Evolutionary conservation across 352 stramenopile genomes (phyloP), one percentile per base, ranked within the genome.

Genomic region (Phytophthora megakarya): DNA sequence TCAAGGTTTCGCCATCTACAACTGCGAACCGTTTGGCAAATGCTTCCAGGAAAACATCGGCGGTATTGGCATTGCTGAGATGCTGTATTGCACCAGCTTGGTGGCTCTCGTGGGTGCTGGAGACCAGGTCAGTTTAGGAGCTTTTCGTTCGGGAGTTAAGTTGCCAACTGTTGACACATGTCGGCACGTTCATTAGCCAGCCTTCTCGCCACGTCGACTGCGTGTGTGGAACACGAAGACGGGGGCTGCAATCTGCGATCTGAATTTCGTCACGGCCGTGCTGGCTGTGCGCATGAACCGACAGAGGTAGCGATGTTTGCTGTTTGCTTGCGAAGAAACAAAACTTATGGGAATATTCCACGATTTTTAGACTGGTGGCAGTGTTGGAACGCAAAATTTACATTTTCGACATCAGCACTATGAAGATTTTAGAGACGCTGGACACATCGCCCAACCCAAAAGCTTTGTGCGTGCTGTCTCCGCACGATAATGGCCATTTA

Each of bases 331-430:
- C 47, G 9, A 30, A 26, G 9, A 4, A 13, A 44, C 12, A 12
- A 50, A 18, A 38, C 48, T 69, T n/a, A 64, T 48, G 53, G 11
- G 5, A 19, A 5, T 42, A 40, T 47, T 26, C 33, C 32, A 23
- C 15, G 46, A 8, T 40, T 50, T 38, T 3, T 46, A 89, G 80
- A 39, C 59, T 95, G 30, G 74, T 97, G 15, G 89, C 91, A 11
- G 86, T 96, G 32, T 74, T 98, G 15, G 88, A 97, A 72, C 84
- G 79, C 28, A 92, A 93, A 58, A 82, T 97, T 55, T 96, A 97
- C 70, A 96, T 98, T 70, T 97, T 97, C 44, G 92, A 97, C 75
- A 96, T 98, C 57, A 95, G 94, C 66, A 91, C 90, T 33, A 97
- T 98, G 90, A 95, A 97, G 68, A 92, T 96, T 38, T 75, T 98